These are phyloP conservation scores for Pseudozyma pruni DNA, from an alignment of 1,284 basidiomycete genomes.

Conservation along the genomic window DNA sequence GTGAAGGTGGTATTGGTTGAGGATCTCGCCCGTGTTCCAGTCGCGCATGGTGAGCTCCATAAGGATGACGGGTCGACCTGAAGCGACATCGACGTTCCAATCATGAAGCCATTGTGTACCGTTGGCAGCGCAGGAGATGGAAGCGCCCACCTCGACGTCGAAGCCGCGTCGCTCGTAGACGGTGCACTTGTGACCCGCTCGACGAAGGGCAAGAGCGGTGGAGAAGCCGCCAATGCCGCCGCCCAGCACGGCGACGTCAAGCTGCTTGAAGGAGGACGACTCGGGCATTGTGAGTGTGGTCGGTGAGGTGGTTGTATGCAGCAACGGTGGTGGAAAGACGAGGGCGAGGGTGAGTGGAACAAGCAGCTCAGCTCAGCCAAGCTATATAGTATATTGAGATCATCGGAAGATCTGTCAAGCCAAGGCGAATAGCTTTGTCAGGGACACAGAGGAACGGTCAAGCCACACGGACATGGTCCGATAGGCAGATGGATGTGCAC, in stretches of 20 bases:
- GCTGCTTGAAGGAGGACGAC: conserved; percentile 38
- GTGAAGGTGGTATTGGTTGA: conserved; percentile 47
- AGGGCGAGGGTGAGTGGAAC: neutral
- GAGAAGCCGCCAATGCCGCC: conserved; percentile 46
- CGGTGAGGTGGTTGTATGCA: neutral
- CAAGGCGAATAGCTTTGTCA: too few relatives aligned
- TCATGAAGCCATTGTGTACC: conserved; percentile 50
- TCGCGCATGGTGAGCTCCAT: conserved; percentile 53
- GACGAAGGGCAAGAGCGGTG: conserved; percentile 39
- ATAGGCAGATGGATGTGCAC: neutral
- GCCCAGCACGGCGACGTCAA: conserved; percentile 45
- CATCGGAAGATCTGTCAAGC: too few relatives aligned
- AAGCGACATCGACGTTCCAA: conserved; percentile 38
- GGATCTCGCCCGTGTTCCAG: conserved; percentile 44
- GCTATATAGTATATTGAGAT: too few relatives aligned
- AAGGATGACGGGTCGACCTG: conserved; percentile 43
- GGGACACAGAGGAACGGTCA: neutral
- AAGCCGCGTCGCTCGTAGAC: conserved; percentile 48
- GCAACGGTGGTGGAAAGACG: neutral
- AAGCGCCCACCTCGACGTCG: conserved; percentile 47
- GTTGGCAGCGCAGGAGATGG: conserved; percentile 51
- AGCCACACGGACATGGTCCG: conserved; percentile 28
- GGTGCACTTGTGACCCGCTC: conserved; percentile 47
- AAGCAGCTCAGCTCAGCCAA: too few relatives aligned
- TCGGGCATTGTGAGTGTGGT: conserved; percentile 16